Evolutionary conservation across 805 yeast genomes (phyloP).

Genomic region (Saccharomycopsis vini): DNA sequence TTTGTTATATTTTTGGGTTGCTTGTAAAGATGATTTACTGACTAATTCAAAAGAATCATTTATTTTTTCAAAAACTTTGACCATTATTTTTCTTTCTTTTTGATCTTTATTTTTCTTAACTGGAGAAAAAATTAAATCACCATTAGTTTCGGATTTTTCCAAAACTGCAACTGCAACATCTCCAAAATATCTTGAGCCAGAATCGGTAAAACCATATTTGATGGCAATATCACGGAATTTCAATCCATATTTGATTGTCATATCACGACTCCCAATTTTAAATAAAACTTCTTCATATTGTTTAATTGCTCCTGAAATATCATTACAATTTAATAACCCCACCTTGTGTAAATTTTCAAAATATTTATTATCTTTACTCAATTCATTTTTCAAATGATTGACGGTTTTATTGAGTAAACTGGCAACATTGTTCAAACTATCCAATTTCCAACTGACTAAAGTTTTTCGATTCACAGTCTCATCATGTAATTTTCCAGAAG

Average conservation of each 20-base stretch:
- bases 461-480: constrained; percentile 28
- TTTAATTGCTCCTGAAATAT: constrained; percentile 21
- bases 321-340: constrained; percentile 19
- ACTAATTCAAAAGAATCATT: constrained; percentile 43
- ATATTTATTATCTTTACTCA: constrained; percentile 52
- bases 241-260: constrained; percentile 87
- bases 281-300: constrained; percentile 53
- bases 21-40: too few relatives aligned
- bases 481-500: background rate
- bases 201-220: constrained; percentile 84
- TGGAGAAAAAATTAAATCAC: constrained; percentile 22
- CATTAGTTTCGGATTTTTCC: constrained; percentile 23
- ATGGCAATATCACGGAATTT: too few relatives aligned
- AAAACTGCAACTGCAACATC: constrained; percentile 73
- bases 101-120: constrained; percentile 14
- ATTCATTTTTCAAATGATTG: constrained; percentile 41
- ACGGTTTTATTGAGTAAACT: constrained; percentile 43
- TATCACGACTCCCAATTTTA: constrained; percentile 42
- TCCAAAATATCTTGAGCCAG: constrained; percentile 64
- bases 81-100: constrained; percentile 44
- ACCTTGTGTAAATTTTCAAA: constrained; percentile 48
- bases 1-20: too few relatives aligned
- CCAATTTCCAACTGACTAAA: constrained; percentile 79
- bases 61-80: constrained; percentile 47
- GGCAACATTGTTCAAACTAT: constrained; percentile 52